Conservation (phyloP, 2,329 filamentous ascomycete genomes). For the Thermochaetoides dissita region DNA sequence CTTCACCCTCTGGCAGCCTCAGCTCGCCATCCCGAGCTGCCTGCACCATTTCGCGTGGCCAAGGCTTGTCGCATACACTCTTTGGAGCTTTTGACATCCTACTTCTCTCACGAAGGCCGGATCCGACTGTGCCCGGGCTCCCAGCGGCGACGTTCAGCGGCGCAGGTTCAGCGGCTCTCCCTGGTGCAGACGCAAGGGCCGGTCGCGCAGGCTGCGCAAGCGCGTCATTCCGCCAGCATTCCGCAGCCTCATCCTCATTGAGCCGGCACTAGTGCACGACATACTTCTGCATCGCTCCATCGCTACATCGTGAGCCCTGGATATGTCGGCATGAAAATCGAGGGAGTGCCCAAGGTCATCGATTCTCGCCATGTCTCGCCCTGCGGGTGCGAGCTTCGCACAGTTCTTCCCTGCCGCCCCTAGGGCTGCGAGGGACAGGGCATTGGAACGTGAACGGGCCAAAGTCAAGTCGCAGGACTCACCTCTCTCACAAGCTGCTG, state of each 20-base stretch:
- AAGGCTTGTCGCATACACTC: neutral
- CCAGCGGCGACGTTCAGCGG: conserved; percentile 1
- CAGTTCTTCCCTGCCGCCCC: conserved; percentile 76
- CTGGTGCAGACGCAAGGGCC: conserved; percentile 9
- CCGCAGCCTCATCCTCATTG: conserved; percentile 4
- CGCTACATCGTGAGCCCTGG: conserved; percentile 19
- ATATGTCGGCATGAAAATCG: conserved; percentile 44
- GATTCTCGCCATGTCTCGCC: conserved; percentile 60
- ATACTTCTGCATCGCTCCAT: neutral
- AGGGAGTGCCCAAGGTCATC: conserved; percentile 36
- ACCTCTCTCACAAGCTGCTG: conserved; percentile 12
- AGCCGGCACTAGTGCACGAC: conserved; percentile 24
- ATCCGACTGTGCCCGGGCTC: too few relatives aligned
- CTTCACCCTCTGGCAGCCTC: conserved; percentile 2
- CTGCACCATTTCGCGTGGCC: conserved; percentile 2
- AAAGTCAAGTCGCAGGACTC: conserved; percentile 31
- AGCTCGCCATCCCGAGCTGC: conserved; percentile 1
- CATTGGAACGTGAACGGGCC: conserved; percentile 48
- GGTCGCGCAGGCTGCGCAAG: conserved; percentile 28
- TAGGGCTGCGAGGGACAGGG: conserved; percentile 44
- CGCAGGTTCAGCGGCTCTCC: conserved; percentile 6
- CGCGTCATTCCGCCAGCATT: conserved; percentile 13
- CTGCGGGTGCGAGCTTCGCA: conserved; percentile 62
- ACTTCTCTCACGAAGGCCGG: neutral
- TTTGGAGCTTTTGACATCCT: neutral